Evolutionary conservation across 371 early-diverging fungal species (phyloP).

Genomic region (Mortierella sp.): DNA sequence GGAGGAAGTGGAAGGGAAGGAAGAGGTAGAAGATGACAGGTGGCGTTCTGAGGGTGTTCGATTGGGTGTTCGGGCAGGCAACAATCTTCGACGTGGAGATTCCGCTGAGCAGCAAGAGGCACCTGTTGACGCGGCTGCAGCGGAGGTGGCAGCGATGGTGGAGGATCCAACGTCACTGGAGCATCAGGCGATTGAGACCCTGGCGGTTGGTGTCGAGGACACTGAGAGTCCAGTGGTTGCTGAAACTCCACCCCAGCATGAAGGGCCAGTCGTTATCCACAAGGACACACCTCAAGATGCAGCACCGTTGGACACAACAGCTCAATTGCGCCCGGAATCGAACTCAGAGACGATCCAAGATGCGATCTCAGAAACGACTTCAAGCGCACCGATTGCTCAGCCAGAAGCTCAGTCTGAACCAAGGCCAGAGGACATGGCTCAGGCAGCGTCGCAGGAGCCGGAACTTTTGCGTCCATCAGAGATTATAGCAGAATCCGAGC

Average conservation of each 20-base stretch:
- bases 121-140: not conserved
- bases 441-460: not conserved
- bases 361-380: not conserved
- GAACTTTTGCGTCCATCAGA: not conserved
- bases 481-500: not conserved
- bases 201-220: not conserved
- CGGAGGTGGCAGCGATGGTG: not conserved
- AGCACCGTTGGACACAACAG: not conserved
- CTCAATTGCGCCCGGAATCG: not conserved
- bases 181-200: not conserved
- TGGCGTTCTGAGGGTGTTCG: too few relatives aligned
- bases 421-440: not conserved
- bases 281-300: not conserved
- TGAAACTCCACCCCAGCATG: not conserved
- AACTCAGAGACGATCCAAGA: not conserved
- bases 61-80: not conserved
- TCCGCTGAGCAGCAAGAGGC: not conserved
- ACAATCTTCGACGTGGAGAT: not conserved
- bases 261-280: not conserved
- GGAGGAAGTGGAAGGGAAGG: too few relatives aligned
- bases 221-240: not conserved
- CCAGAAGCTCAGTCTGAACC: not conserved
- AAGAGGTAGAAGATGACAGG: not conserved
- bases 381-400: not conserved
- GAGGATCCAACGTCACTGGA: too few relatives aligned